These are phyloP conservation scores for Tricholoma saponaceum DNA, from an alignment of 768 basidiomycete genomes.

Conservation along the genomic window DNA sequence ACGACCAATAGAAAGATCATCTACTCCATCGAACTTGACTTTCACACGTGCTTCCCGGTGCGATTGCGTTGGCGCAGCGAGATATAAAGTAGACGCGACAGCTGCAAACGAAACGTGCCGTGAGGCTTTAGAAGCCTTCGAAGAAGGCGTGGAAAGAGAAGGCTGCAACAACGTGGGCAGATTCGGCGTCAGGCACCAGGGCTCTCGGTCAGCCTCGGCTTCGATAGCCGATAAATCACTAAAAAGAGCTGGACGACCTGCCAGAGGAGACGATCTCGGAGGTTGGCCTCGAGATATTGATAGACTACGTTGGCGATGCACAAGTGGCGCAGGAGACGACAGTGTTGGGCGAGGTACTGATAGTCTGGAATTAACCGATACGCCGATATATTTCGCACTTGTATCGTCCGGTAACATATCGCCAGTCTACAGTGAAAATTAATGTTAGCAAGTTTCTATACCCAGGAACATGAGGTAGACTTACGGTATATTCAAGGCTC, in stretches of 20 bases:
- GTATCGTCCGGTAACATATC: neutral
- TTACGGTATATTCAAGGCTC: neutral
- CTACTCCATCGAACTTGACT: neutral
- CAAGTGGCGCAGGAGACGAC: neutral
- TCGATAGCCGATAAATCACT: constrained; percentile 8
- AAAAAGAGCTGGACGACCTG: constrained; percentile 34
- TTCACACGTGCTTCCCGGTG: neutral
- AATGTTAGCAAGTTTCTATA: neutral
- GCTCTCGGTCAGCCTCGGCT: neutral
- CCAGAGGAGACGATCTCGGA: constrained; percentile 38
- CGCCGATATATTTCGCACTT: neutral
- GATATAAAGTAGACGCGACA: neutral
- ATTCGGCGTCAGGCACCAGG: neutral
- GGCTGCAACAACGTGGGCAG: neutral
- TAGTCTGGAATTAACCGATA: neutral
- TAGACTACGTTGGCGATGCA: neutral
- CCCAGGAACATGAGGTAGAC: neutral
- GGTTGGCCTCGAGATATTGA: constrained; percentile 13
- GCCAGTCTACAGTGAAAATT: neutral
- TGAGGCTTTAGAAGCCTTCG: neutral
- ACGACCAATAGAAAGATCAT: neutral
- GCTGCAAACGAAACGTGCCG: neutral
- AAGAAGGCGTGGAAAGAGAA: constrained; percentile 1
- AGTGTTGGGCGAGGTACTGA: neutral
- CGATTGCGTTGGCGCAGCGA: neutral